phyloP scores from a whole-genome alignment of 352 stramenopile species.

The Phytopythium chamaehyphon region DNA sequence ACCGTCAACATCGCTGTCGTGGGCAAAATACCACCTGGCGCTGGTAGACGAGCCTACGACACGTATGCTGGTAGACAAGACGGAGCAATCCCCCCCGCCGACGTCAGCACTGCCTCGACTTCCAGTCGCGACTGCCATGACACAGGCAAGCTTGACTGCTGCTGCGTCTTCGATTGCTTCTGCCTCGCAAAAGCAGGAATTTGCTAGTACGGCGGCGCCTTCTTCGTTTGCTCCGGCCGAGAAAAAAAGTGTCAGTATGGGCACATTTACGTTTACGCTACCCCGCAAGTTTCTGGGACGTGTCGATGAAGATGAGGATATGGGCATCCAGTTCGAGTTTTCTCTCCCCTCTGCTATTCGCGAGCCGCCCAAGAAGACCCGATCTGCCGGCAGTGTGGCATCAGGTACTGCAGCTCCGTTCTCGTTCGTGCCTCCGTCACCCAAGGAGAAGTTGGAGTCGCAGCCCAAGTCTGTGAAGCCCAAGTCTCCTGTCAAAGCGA shows the following conservation, averaged over 20 bases:
- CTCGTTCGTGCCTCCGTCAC: constrained; percentile 60
- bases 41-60: constrained; percentile 29
- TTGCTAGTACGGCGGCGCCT: constrained; percentile 29
- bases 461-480: constrained; percentile 16
- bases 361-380: constrained; percentile 50
- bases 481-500: constrained; percentile 20
- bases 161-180: constrained; percentile 8
- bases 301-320: constrained; percentile 33
- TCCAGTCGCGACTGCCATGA: constrained; percentile 19
- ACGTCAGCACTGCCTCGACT: constrained; percentile 49
- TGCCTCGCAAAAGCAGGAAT: constrained; percentile 10
- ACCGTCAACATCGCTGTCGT: constrained; percentile 77
- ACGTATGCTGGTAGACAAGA: constrained; percentile 9
- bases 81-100: constrained; percentile 41
- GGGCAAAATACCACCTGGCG: constrained; percentile 82
- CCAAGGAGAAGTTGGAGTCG: constrained; percentile 47
- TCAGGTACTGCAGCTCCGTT: constrained; percentile 37
- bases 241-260: constrained; percentile 21
- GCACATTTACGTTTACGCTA: constrained; percentile 54
- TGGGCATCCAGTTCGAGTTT: constrained; percentile 51
- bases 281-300: constrained; percentile 9
- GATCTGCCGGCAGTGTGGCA: constrained; percentile 6
- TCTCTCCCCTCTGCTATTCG: constrained; percentile 50
- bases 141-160: constrained; percentile 1
- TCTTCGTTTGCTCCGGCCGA: constrained; percentile 4